Base-by-base conservation (phyloP, 1,284 basidiomycete genomes). In the Ganoderma leucocontextum region DNA sequence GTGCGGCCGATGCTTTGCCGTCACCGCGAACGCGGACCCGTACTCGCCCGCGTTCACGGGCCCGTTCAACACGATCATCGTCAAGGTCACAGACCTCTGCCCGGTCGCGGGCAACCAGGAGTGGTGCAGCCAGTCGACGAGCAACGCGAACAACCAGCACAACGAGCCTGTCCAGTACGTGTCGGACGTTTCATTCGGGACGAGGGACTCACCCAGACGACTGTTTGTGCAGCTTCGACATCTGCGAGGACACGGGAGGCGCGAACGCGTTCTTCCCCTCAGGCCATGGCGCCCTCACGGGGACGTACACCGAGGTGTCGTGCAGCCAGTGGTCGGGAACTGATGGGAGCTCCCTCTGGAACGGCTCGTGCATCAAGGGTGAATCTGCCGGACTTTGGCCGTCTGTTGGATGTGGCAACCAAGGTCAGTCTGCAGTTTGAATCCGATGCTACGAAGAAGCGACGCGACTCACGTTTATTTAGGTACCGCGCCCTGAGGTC, bases 161-260 rank as follows among this genome's bases (percentile, higher is more conserved):
- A 81, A 81, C 39, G 77, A 75, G 72, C 76, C 83, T 15, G 82
- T 87, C 72, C 87, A 89, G 87, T 87, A 73, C 71, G 85, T 77
- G 15, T 19, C 53, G 13, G 36, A 19, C 35, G 29, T 19, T 15
- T 19, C 38, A 44, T 62, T 25, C 57, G 12, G 5, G 10, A 49
- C 8, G 47, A 22, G 47, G 10, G 8, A 44, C 13, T 13, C 65
- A 35, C 42, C 70, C 67, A 55, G 60, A 49, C 22, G n/a, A 29
- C 15, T 35, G 39, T 39, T 41, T 6, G 3, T 55, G 42, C 64
- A 88, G 86, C 76, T 90, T 89, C 74, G 88, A 90, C 75, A 83
- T 90, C 39, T 89, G 88, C 74, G 79, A 85, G 67, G 88, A 89
- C 72, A 86, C 85, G 13, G 87, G 88, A 59, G 86, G 85, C 36